Percentiles rank a stretch among this genome's conserved stretches.
Evolutionary conservation across 73 alveolate genomes (phyloP).

Genomic region (Paraurostyla sp.): DNA sequence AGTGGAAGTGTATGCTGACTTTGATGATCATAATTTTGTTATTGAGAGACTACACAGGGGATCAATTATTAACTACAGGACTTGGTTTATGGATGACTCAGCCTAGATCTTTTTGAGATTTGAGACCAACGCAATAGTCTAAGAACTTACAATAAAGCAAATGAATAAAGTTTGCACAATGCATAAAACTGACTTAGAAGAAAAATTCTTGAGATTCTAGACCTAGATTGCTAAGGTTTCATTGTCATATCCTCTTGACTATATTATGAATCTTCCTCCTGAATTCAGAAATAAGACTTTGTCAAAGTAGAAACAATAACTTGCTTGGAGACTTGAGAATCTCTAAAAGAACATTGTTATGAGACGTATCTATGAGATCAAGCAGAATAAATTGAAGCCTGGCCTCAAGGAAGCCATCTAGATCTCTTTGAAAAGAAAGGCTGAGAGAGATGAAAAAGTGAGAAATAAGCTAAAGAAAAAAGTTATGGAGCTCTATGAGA

Average conservation of each 20-base stretch:
- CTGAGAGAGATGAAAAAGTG: constrained; percentile 45
- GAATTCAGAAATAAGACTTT: constrained; percentile 19
- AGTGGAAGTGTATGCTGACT: constrained; percentile 42
- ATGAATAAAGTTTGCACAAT: neutral
- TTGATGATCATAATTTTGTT: constrained; percentile 62
- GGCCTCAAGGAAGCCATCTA: constrained; percentile 53
- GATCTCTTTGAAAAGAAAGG: neutral
- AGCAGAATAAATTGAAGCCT: constrained; percentile 42
- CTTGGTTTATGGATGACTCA: constrained; percentile 59
- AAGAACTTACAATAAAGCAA: neutral
- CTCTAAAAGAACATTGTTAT: constrained; percentile 48
- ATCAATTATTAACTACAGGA: constrained; percentile 60
- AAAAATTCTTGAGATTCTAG: constrained; percentile 54
- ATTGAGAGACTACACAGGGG: constrained; percentile 66
- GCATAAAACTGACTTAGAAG: constrained; percentile 26
- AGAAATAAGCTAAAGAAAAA: constrained; percentile 31
- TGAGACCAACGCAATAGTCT: constrained; percentile 2
- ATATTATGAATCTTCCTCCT: constrained; percentile 52
- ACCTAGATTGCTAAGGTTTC: constrained; percentile 2
- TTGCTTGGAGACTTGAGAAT: constrained; percentile 36
- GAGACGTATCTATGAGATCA: constrained; percentile 58
- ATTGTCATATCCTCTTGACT: constrained; percentile 65
- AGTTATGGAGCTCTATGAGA: constrained; percentile 30
- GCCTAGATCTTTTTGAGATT: constrained; percentile 25
- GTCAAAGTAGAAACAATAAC: neutral